Conservation (phyloP, 805 yeast genomes). For the Blastobotrys peoriensis region DNA sequence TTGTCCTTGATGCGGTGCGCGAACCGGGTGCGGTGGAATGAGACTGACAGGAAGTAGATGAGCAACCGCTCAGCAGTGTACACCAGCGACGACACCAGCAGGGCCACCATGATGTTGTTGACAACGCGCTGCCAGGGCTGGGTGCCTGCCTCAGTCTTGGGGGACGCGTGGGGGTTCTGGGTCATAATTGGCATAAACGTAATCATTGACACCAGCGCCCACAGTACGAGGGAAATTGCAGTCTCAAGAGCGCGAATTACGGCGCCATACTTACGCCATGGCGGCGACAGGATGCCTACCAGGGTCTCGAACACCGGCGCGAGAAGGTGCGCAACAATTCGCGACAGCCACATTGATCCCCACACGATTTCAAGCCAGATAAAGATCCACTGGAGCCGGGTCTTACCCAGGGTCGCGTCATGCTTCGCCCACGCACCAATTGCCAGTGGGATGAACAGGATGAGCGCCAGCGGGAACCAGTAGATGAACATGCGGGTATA, state of each 20-base stretch:
- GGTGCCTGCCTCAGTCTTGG: constrained; percentile 13
- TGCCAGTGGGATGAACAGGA: constrained; percentile 34
- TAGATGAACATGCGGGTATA: constrained; percentile 30
- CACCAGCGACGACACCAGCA: constrained; percentile 32
- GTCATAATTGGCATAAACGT: constrained; percentile 31
- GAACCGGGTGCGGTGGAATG: constrained; percentile 35
- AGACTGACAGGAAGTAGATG: constrained; percentile 34
- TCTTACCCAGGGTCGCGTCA: constrained; percentile 29
- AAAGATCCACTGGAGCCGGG: constrained; percentile 34
- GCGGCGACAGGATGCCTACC: constrained; percentile 29
- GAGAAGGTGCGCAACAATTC: constrained; percentile 30
- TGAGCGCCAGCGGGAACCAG: constrained; percentile 34
- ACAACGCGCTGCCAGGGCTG: constrained; percentile 33
- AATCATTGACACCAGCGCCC: constrained; percentile 33
- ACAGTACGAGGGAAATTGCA: constrained; percentile 29
- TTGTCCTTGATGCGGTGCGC: constrained; percentile 32
- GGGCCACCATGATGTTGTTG: constrained; percentile 32
- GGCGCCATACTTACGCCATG: constrained; percentile 26
- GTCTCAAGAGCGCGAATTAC: constrained; percentile 32
- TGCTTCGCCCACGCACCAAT: constrained; percentile 32
- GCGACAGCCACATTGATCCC: constrained; percentile 32
- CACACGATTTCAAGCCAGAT: constrained; percentile 37
- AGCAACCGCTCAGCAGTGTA: constrained; percentile 32
- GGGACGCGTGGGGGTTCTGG: constrained; percentile 22
- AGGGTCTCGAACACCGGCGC: constrained; percentile 27